Percentiles rank a stretch among this genome's conserved stretches.
phyloP scores from a whole-genome alignment of 495 filamentous ascomycete species.

The Aspergillus nanangensis region DNA sequence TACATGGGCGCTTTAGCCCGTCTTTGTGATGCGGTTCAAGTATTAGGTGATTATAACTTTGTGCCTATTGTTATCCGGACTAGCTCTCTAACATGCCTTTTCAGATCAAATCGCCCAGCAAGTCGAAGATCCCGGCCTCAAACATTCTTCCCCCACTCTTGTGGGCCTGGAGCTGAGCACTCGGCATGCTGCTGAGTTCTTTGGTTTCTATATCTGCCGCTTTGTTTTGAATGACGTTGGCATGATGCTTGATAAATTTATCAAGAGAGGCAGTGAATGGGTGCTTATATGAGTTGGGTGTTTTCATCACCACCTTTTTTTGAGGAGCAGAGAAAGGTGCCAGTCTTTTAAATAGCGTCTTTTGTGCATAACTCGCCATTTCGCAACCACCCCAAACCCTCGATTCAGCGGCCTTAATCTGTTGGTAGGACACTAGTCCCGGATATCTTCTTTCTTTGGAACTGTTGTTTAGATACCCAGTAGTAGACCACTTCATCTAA shows the following conservation, averaged over 20 bases:
- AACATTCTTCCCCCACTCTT: slow-evolving; percentile 77
- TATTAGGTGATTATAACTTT: slow-evolving; percentile 74
- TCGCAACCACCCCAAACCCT: too few species aligned
- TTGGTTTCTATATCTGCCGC: slow-evolving; percentile 92
- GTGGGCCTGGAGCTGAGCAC: slow-evolving; percentile 91
- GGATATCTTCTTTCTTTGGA: too few species aligned
- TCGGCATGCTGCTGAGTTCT: slow-evolving; percentile 94
- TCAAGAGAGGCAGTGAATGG: slow-evolving; percentile 96
- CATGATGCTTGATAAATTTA: slow-evolving; percentile 90
- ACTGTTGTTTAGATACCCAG: too few species aligned
- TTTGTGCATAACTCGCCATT: too few species aligned
- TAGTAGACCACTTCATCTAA: too few species aligned
- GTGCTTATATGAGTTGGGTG: slow-evolving; percentile 42
- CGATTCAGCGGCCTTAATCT: too few species aligned
- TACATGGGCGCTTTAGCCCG: slow-evolving; percentile 91
- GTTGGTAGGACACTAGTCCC: too few species aligned
- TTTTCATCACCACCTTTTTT: slow-evolving; percentile 1
- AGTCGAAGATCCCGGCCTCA: slow-evolving; percentile 87
- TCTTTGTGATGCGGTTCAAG: slow-evolving; percentile 90
- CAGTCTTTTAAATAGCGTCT: background rate
- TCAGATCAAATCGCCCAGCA: slow-evolving; percentile 94
- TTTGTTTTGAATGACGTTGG: slow-evolving; percentile 84
- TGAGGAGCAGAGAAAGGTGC: background rate
- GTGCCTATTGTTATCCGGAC: too few species aligned
- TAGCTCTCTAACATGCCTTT: background rate